Conservation (phyloP, 371 early-diverging fungal genomes). For the Lichtheimia hyalospora region DNA sequence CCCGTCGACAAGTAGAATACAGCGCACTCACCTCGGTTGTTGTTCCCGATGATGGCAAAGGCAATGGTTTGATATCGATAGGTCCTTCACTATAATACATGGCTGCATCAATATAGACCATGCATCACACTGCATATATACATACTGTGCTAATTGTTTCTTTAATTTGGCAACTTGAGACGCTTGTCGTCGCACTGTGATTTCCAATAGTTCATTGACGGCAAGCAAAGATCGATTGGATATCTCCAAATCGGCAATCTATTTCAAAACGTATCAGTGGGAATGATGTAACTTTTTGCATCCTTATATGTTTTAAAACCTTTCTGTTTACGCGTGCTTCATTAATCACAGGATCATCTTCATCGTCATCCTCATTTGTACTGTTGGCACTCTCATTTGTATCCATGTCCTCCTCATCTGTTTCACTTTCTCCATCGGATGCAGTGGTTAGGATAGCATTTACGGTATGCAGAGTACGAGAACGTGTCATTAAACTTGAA, state of each 20-base stretch:
- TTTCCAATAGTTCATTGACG: constrained; percentile 53
- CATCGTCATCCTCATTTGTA: constrained; percentile 10
- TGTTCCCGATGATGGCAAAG: not conserved
- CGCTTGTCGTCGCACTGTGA: constrained; percentile 50
- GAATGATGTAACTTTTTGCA: too few relatives aligned
- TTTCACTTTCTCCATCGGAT: constrained; percentile 20
- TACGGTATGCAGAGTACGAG: too few relatives aligned
- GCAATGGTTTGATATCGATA: constrained; percentile 2
- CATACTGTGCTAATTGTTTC: constrained; percentile 19
- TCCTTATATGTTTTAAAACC: constrained; percentile 8
- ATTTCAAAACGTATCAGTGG: not conserved
- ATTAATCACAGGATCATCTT: constrained; percentile 24
- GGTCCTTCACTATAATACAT: not conserved
- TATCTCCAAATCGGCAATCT: constrained; percentile 59
- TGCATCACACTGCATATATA: not conserved
- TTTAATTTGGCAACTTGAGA: constrained; percentile 45
- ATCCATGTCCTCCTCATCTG: constrained; percentile 13
- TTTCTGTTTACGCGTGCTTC: constrained; percentile 50
- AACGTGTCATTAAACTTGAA: not conserved
- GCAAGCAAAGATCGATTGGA: constrained; percentile 49
- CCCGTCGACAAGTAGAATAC: not conserved
- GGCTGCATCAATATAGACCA: too few relatives aligned
- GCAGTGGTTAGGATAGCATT: too few relatives aligned
- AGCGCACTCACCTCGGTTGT: not conserved
- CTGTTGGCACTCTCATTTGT: not conserved